Evolutionary conservation across 1,284 basidiomycete genomes (phyloP), one percentile per base, ranked within the genome.

Genomic region (Malassezia dermatis): DNA sequence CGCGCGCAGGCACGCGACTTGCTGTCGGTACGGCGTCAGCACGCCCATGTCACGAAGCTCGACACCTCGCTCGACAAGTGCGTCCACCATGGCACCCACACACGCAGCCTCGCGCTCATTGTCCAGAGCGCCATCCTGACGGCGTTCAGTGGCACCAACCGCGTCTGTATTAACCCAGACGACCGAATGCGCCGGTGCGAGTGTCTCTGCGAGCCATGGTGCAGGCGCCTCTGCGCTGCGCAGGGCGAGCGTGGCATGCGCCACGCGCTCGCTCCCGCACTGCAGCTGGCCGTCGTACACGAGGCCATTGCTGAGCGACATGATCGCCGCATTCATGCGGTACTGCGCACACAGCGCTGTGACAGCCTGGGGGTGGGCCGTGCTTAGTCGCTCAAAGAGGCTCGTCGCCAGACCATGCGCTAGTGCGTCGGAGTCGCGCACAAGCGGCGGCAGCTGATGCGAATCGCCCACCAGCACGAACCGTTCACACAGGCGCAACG

Each of bases 401-500:
- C 88, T 91, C 1, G 86, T 79, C 61, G 95, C 89, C 24, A 96
- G 78, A 0, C 93, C 94, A 2, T 85, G 87, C 21, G 41, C 49
- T 2, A 37, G 40, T 0, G 94, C 94, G 12, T 80, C 80, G 0
- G 77, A 78, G 65, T 86, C 90, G 51, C 85, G 84, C 26, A 94
- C 88, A 85, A 73, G 58, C 17, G 71, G 94, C 15, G 93, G 90
- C 2, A 99, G 82, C 73, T 99, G 94, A 76, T 86, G 88, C 75
- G 96, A 93, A 73, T 98, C 93, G 2, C 93, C 93, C 10, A 98
- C 90, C 8, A 98, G 83, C 1, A 98, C 83, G 62, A 96, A 99
- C 48, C 81, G 87, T 44, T 89, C 82, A 3, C 90, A 89, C 64
- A 85, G 89, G 0, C 90, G 82, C 6, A 98, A 77, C 0, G 94